Evolutionary conservation across 1,139 yeast genomes (phyloP).

Genomic region (Taiozyma sp.): DNA sequence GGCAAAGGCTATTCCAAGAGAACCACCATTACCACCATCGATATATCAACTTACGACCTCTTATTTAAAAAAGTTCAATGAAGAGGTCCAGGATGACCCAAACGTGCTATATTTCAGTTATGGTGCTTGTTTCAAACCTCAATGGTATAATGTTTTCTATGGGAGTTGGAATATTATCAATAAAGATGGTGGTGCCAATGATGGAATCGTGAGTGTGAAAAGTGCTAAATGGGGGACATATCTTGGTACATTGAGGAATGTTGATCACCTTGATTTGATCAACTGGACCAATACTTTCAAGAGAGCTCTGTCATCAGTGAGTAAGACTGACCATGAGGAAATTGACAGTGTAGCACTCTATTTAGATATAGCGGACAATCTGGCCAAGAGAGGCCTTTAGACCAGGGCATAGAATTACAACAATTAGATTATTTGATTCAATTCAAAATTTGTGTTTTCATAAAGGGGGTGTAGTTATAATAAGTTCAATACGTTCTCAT

Average conservation of each 20-base stretch:
- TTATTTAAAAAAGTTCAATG: slow-evolving; percentile 51
- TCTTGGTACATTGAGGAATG: slow-evolving; percentile 70
- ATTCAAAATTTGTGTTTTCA: not conserved
- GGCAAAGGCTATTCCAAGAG: slow-evolving; percentile 11
- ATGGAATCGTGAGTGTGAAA: slow-evolving; percentile 78
- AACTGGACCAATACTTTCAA: slow-evolving; percentile 71
- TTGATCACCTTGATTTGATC: slow-evolving; percentile 82
- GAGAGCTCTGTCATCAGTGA: slow-evolving; percentile 21
- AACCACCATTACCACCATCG: slow-evolving; percentile 37
- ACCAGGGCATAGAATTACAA: not conserved
- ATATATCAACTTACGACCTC: slow-evolving; percentile 58
- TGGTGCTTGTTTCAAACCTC: slow-evolving; percentile 70
- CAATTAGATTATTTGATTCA: not conserved
- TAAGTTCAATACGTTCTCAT: slow-evolving; percentile 14
- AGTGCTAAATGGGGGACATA: slow-evolving; percentile 85
- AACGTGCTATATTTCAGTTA: slow-evolving; percentile 72
- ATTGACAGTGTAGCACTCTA: slow-evolving; percentile 77
- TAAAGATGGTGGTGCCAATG: slow-evolving; percentile 54
- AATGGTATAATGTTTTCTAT: slow-evolving; percentile 56
- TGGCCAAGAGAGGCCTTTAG: slow-evolving; percentile 56
- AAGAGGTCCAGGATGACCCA: slow-evolving; percentile 48
- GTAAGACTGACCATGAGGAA: slow-evolving; percentile 30
- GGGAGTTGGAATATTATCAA: slow-evolving; percentile 59
- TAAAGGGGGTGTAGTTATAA: not conserved
- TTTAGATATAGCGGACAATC: slow-evolving; percentile 63